These are phyloP conservation scores for Durusdinium trenchii DNA, from an alignment of 73 alveolate species.

Conservation along the genomic window DNA sequence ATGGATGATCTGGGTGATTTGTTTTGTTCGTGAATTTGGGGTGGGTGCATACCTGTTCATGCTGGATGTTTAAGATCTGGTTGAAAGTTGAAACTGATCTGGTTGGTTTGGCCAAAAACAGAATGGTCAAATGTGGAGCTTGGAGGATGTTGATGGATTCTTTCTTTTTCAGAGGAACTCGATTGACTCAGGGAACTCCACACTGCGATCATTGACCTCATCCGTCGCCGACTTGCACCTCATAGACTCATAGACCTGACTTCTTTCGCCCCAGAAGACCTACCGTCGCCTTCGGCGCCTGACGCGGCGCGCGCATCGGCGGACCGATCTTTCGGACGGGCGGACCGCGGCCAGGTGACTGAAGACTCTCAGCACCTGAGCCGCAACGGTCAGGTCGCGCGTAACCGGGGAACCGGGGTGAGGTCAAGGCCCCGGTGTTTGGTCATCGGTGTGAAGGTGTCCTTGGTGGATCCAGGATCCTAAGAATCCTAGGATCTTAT, in stretches of 20 bases:
- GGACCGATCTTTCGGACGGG: too few relatives aligned
- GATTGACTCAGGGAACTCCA: not conserved
- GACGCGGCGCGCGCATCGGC: too few relatives aligned
- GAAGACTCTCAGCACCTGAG: conserved; percentile 59
- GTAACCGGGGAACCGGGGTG: not conserved
- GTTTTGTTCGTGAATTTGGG: too few relatives aligned
- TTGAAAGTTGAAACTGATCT: too few relatives aligned
- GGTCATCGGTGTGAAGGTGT: not conserved
- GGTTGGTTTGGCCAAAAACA: too few relatives aligned
- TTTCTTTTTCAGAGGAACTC: too few relatives aligned
- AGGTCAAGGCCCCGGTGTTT: not conserved
- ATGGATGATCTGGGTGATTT: too few relatives aligned
- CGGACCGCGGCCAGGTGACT: conserved; percentile 60
- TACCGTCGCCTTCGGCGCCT: not conserved
- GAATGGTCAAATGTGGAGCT: too few relatives aligned
- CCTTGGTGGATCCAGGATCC: not conserved
- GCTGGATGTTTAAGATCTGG: too few relatives aligned
- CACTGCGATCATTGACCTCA: not conserved
- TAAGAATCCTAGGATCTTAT: not conserved
- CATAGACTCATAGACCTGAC: not conserved
- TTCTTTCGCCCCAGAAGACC: not conserved
- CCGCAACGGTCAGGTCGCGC: not conserved
- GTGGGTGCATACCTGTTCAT: too few relatives aligned
- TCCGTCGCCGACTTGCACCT: not conserved
- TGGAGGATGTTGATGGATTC: too few relatives aligned